These are phyloP conservation scores for Panicum hallii DNA, from an alignment of 202 grass and related monocot species.

Conservation along the genomic window DNA sequence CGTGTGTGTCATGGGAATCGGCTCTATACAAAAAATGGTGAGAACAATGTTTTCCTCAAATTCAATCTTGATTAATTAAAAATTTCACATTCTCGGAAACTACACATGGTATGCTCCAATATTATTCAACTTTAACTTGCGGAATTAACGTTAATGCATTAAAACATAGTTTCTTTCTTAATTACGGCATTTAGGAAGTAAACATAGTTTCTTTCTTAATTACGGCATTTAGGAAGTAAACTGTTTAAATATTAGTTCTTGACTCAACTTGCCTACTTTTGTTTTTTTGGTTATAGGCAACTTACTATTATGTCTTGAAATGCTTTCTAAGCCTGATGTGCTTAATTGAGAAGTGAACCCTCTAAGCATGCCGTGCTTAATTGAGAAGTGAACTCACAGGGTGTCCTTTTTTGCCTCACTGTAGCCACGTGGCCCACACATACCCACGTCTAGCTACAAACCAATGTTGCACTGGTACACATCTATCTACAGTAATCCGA, in stretches of 20 bases:
- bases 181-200: neutral
- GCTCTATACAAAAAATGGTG: constrained; percentile 93
- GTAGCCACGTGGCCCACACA: constrained; percentile 1
- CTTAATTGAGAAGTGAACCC: neutral
- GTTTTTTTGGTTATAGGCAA: neutral
- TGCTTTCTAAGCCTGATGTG: neutral
- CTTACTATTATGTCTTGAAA: constrained; percentile 8
- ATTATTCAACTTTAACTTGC: constrained; percentile 3
- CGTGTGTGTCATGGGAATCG: constrained; percentile 91
- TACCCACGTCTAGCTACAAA: constrained; percentile 11
- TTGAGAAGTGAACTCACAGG: neutral
- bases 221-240: neutral
- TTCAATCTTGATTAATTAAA: constrained; percentile 4
- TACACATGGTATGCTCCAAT: constrained; percentile 16
- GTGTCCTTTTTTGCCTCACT: neutral
- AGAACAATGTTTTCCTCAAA: constrained; percentile 20
- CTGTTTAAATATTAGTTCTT: neutral
- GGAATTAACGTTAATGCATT: neutral
- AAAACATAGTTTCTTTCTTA: neutral
- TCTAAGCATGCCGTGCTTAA: neutral
- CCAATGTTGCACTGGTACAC: constrained; percentile 6
- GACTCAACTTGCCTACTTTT: neutral
- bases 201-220: neutral
- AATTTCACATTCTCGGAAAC: neutral
- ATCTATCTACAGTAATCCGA: constrained; percentile 1